Conservation (phyloP, 495 filamentous ascomycete genomes). For the Talaromyces liani region DNA sequence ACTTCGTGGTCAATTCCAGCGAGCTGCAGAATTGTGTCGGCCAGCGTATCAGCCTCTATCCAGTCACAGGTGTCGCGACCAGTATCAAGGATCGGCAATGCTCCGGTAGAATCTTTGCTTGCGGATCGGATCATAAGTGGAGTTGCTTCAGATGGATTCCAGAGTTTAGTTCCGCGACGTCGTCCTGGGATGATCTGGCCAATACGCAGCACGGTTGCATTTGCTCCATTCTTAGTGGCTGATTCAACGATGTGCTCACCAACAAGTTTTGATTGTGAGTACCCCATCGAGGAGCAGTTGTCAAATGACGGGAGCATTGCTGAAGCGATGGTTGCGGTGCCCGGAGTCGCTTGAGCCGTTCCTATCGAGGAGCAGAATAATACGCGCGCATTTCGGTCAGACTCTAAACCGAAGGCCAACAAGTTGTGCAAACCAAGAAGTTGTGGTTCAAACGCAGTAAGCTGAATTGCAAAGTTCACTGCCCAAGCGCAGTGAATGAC, state of each 20-base stretch:
- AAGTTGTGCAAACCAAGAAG: slow-evolving; percentile 46
- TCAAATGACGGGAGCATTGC: slow-evolving; percentile 27
- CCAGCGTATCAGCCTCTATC: slow-evolving; percentile 51
- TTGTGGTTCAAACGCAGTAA: slow-evolving; percentile 32
- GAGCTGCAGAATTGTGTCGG: slow-evolving; percentile 40
- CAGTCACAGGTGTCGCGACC: slow-evolving; percentile 35
- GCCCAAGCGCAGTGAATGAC: slow-evolving; percentile 54
- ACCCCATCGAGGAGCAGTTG: slow-evolving; percentile 43
- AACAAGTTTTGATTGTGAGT: slow-evolving; percentile 51
- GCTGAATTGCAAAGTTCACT: slow-evolving; percentile 47
- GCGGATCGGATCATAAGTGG: slow-evolving; percentile 51
- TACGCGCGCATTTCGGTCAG: slow-evolving; percentile 34
- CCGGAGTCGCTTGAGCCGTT: slow-evolving; percentile 29
- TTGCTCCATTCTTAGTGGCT: slow-evolving; percentile 29
- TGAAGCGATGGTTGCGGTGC: slow-evolving; percentile 31
- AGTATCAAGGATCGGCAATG: slow-evolving; percentile 37
- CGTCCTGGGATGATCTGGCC: slow-evolving; percentile 51
- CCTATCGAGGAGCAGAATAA: slow-evolving; percentile 47
- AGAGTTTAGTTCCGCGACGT: slow-evolving; percentile 32
- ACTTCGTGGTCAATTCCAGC: slow-evolving; percentile 7
- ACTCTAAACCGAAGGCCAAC: slow-evolving; percentile 44
- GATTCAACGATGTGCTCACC: slow-evolving; percentile 42
- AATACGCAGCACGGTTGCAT: slow-evolving; percentile 45
- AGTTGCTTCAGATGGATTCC: slow-evolving; percentile 53
- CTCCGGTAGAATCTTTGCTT: slow-evolving; percentile 27